Evolutionary conservation across 768 basidiomycete species (phyloP), one percentile per base, ranked within the genome.

Genomic region (Psilocybe sp.): DNA sequence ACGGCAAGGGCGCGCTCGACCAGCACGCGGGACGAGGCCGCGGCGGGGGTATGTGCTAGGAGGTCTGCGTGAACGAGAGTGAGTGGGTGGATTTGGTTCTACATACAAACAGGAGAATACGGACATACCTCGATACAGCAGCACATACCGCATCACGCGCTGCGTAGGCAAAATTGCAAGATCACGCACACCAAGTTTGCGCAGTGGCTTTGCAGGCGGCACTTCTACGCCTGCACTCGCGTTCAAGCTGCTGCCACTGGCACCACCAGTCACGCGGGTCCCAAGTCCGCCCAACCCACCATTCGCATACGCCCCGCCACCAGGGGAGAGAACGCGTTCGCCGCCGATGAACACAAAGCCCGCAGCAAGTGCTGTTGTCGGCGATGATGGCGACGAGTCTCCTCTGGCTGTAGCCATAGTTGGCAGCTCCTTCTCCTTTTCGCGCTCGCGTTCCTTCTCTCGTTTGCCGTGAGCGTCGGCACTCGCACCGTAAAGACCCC

Each of bases 111-210:
- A 40, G n/a, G n/a, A n/a, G n/a, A n/a, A n/a, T n/a, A n/a, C n/a
- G n/a, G 28, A 66, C 71, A 49, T 52, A 82, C 84, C 84, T 70
- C 69, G 74, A 53, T 79, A 86, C 19, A 84, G 70, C 45, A 85
- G 58, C 0, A 77, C 78, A 63, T 86, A 85, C 51, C 84, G 72
- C 69, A 78, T 81, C 16, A 84, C 74, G 33, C 85, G 68, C 63
- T 87, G 84, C 10, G 77, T 75, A n/a, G 85, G 84, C 57, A 81
- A 68, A 46, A 87, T 85, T 1, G 82, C 82, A 9, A 87, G 64
- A 48, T 85, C 85, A 44, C 82, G 68, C 12, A 82, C 70, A 18
- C 60, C 55, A 46, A 41, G 50, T 31, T 47, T 54, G n/a, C 52
- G 44, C 13, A 5, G 34, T 6, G 37, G 50, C 5, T 51, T 49